Evolutionary conservation across 495 filamentous ascomycete genomes (phyloP), one percentile per base, ranked within the genome.

Genomic region (Aspergillus ostianus): DNA sequence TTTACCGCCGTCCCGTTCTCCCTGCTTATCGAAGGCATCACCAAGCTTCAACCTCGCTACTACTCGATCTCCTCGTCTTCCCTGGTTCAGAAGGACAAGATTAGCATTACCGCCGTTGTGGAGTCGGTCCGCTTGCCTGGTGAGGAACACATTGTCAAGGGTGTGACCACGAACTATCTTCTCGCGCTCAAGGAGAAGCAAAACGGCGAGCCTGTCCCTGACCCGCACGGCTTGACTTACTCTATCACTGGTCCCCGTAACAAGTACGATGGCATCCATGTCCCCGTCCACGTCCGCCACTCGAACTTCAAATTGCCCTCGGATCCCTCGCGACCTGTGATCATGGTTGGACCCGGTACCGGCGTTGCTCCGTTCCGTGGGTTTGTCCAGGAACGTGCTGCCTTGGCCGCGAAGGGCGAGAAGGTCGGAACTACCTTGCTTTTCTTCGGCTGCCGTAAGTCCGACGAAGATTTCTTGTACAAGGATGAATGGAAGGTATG

Each of bases 291-390:
- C 72, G 86, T 98, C 53, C 90, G 94, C 57, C 92, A 97, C 79
- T 99, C 94, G 50, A 99, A 99, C 79, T 99, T 99, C 85, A 97
- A 97, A 77, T 84, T 99, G 21, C 94, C 94, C 36, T 97, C 93
- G 44, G 94, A 99, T 65, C 93, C 94, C 7, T 84, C 90, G 19
- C 93, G 92, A 75, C 94, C 94, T 20, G 80, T 99, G 61, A 94
- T 99, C 72, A 90, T 97, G 86, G 84, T 99, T 69, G 94, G 94
- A 36, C 94, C 94, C 19, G 94, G 94, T 67, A 97, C 95, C 58
- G 94, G 94, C 80, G 94, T 98, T 48, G 94, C 94, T 12, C 94
- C 94, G 15, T 97, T 99, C 85, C 83, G 94, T 64, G 94, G 84
- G 8, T 99, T 99, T 71, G 84, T 98, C 13, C 93, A 97, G 69